These are phyloP conservation scores for Myriosclerotinia duriaeana DNA, from an alignment of 2,329 filamentous ascomycete species.

Conservation along the genomic window DNA sequence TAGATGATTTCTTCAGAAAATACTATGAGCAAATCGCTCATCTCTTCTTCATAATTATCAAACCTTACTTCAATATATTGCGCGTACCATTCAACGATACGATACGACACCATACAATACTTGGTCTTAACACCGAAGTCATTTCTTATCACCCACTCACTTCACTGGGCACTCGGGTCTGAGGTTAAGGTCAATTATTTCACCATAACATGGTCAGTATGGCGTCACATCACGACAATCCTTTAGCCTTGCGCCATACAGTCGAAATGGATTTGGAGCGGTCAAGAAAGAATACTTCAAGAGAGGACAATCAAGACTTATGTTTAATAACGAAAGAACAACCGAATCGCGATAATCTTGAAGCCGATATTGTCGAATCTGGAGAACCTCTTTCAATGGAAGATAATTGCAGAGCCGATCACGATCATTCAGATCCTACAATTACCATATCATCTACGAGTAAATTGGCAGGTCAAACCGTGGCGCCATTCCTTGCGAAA, in stretches of 20 bases:
- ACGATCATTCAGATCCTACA: conserved; percentile 30
- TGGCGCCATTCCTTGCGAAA: conserved; percentile 75
- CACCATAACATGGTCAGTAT: conserved; percentile 27
- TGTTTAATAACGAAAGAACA: conserved; percentile 23
- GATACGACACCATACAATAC: neutral
- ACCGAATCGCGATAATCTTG: conserved; percentile 21
- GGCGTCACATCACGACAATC: conserved; percentile 34
- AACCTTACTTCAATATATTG: too few relatives aligned
- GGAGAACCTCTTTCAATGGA: conserved; percentile 33
- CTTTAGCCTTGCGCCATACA: conserved; percentile 32
- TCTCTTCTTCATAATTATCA: neutral
- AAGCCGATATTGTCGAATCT: conserved; percentile 23
- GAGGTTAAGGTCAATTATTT: conserved; percentile 13
- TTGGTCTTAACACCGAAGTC: neutral
- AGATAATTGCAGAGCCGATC: conserved; percentile 34
- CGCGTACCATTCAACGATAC: too few relatives aligned
- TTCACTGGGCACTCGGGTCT: neutral
- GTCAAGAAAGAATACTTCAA: conserved; percentile 24
- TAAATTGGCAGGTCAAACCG: conserved; percentile 38
- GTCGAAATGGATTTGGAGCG: conserved; percentile 33
- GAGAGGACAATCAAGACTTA: conserved; percentile 23
- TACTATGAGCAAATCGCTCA: too few relatives aligned
- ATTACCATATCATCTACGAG: conserved; percentile 37
- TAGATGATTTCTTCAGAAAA: too few relatives aligned
- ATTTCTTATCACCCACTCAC: neutral